Base-by-base conservation (phyloP, 1,284 basidiomycete genomes). In the Ceratobasidium sp. region DNA sequence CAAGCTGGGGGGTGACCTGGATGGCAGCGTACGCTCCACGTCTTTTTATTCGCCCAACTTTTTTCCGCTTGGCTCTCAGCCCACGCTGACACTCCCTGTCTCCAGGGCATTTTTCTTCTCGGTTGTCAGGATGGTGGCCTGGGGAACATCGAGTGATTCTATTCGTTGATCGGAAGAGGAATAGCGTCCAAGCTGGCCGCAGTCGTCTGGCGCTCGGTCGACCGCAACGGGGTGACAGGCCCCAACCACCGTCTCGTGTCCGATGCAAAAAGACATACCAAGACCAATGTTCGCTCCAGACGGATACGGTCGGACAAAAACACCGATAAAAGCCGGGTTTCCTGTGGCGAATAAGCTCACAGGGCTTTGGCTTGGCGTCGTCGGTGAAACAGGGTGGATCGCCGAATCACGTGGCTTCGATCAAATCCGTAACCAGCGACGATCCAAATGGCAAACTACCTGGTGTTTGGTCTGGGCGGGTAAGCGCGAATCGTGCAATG, bases 391-490 rank as follows among this genome's bases (percentile, higher is more conserved):
- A 6, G 14, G 8, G 36, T 52, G 5, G 48, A 23, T 50, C 43
- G 43, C 10, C 43, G 8, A 9, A 32, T 57, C 64, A 67, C 62
- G 62, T 67, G 62, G 5, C 21, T 41, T 21, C 6, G 34, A 32
- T 9, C 30, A n/a, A 10, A 36, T 12, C 39, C n/a, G 34, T 30
- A 28, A 18, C 21, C 48, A 14, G 14, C 53, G 41, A 70, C 46
- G 10, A 70, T 58, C 67, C 58, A 59, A 43, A 28, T 1, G 28
- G 32, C 34, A 50, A 34, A 43, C 36, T 70, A 34, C 36, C 55
- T 73, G 6, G 57, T 73, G 41, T 67, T 73, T 70, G 72, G 72
- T 10, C 72, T 73, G 32, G 72, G 72, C 55, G 72, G 72, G 72
- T 73, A 28, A 50, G 72, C 14, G 6, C n/a, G 1, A 1, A 18